phyloP scores from a whole-genome alignment of 75 land plant genomes.

The Isoetes taiwanensis region DNA sequence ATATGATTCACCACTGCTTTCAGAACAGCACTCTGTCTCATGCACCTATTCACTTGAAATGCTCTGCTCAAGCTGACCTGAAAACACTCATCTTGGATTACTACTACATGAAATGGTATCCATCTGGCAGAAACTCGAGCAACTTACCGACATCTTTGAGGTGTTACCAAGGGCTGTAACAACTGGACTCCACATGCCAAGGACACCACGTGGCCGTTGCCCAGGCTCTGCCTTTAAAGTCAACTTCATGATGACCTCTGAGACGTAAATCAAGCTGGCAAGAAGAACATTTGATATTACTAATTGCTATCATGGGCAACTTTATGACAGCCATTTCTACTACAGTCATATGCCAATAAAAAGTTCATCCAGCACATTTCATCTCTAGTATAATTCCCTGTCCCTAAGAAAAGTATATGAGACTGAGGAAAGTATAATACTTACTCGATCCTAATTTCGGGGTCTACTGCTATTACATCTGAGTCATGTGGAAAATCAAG shows the following conservation, averaged over 20 bases:
- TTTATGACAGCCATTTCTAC: too few relatives aligned
- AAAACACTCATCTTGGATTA: background rate
- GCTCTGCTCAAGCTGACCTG: conserved; percentile 80
- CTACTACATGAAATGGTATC: background rate
- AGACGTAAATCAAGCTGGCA: conserved; percentile 67
- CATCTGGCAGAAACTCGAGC: background rate
- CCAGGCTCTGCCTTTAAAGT: conserved; percentile 75
- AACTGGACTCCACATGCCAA: conserved; percentile 93
- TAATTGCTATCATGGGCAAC: too few relatives aligned
- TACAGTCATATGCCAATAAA: background rate
- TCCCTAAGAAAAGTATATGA: too few relatives aligned
- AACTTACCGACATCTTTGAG: conserved; percentile 78
- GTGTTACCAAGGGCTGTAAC: conserved; percentile 83
- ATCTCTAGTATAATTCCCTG: background rate
- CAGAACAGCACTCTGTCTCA: conserved; percentile 60
- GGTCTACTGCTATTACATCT: conserved; percentile 65
- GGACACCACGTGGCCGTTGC: conserved; percentile 75
- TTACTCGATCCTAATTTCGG: conserved; percentile 81
- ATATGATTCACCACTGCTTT: conserved; percentile 58
- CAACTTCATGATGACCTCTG: conserved; percentile 66
- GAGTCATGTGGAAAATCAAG: conserved; percentile 48
- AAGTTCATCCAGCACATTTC: background rate
- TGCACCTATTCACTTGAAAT: conserved; percentile 51
- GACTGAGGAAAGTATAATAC: background rate
- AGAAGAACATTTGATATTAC: too few relatives aligned